Evolutionary conservation across 345 rosid species (phyloP).

Genomic region (Eucalyptus cloeziana): DNA sequence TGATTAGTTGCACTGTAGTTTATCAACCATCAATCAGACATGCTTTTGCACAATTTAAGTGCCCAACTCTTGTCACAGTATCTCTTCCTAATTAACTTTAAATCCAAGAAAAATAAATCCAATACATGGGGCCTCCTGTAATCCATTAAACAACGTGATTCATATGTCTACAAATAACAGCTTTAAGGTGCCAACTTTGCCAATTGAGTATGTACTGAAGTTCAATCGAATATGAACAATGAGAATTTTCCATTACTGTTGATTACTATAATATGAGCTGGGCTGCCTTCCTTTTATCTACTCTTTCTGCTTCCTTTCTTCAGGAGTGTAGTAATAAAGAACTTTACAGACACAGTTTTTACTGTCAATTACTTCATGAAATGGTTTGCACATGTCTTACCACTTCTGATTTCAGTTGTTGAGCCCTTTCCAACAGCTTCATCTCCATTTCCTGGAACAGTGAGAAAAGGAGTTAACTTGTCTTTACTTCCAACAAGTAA

Average conservation of each 20-base stretch:
- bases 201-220: not conserved
- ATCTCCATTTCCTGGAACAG: conserved; percentile 72
- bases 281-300: not conserved
- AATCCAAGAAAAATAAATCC: not conserved
- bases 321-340: not conserved
- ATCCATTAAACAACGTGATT: not conserved
- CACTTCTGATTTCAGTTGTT: conserved; percentile 64
- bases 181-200: not conserved
- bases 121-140: not conserved
- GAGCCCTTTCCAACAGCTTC: conserved; percentile 61
- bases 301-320: not conserved
- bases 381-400: conserved; percentile 20
- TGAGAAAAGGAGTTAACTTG: conserved; percentile 2
- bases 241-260: not conserved
- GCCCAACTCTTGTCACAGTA: not conserved
- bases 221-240: not conserved
- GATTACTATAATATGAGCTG: not conserved
- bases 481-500: not conserved
- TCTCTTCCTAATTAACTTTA: not conserved
- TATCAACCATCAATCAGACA: not conserved
- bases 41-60: not conserved
- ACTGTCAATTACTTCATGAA: not conserved
- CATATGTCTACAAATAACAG: not conserved
- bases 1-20: not conserved
- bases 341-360: not conserved